Conservation (phyloP, 73 alveolate genomes). For the Tetrahymena thermophila region DNA sequence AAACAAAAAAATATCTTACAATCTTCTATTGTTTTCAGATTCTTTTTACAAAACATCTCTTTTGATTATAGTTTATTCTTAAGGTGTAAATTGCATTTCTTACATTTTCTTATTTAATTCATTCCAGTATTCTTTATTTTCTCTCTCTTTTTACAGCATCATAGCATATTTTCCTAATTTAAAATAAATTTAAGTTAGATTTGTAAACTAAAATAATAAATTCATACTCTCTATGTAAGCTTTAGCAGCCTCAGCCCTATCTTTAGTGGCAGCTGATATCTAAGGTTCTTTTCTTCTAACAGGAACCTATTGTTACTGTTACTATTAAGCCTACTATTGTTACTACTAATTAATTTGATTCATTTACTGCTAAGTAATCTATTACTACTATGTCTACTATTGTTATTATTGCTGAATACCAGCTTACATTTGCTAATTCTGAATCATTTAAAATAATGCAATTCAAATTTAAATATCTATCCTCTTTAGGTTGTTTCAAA, state of each 20-base stretch:
- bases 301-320: not conserved
- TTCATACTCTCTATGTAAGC: not conserved
- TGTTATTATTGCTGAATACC: not conserved
- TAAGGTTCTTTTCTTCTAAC: not conserved
- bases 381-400: not conserved
- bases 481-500: not conserved
- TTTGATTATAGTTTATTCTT: not conserved
- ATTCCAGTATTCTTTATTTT: not conserved
- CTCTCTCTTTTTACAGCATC: not conserved
- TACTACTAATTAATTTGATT: not conserved
- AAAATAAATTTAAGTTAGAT: not conserved
- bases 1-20: not conserved
- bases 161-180: not conserved
- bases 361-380: not conserved
- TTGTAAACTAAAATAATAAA: not conserved
- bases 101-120: not conserved
- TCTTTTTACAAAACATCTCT: not conserved
- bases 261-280: not conserved
- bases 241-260: not conserved
- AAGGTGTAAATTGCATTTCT: not conserved
- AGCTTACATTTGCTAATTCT: not conserved
- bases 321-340: not conserved
- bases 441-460: not conserved
- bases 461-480: not conserved
- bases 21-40: not conserved